phyloP scores from a whole-genome alignment of 495 filamentous ascomycete genomes.

The Daldinia grandis region DNA sequence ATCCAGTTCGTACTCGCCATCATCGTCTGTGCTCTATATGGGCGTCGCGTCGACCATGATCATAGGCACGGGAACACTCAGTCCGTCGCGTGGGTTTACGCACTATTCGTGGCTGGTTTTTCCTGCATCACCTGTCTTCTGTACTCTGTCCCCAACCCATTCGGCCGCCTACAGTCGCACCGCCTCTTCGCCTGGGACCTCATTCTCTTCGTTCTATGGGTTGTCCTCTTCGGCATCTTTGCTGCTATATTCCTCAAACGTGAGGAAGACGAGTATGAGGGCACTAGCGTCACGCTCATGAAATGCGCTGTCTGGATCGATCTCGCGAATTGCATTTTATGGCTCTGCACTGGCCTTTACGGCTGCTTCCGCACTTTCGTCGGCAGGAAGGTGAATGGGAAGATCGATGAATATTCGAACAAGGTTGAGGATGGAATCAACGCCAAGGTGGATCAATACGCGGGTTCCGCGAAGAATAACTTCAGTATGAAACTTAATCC shows the following conservation, averaged over 20 bases:
- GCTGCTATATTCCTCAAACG: slow-evolving; percentile 71
- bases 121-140: slow-evolving; percentile 46
- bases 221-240: slow-evolving; percentile 74
- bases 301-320: slow-evolving; percentile 77
- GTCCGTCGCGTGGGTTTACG: slow-evolving; percentile 47
- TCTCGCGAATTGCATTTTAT: slow-evolving; percentile 69
- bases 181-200: slow-evolving; percentile 49
- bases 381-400: slow-evolving; percentile 45
- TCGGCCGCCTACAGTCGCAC: slow-evolving; percentile 35
- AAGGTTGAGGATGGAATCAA: slow-evolving; percentile 37
- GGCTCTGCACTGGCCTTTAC: slow-evolving; percentile 60
- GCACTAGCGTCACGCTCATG: slow-evolving; percentile 65
- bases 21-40: slow-evolving; percentile 47
- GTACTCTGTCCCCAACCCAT: slow-evolving; percentile 45
- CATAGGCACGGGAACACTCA: slow-evolving; percentile 31
- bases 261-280: slow-evolving; percentile 55
- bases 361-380: slow-evolving; percentile 47
- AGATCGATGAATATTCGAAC: slow-evolving; percentile 39
- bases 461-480: slow-evolving; percentile 21
- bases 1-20: slow-evolving; percentile 50
- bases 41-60: slow-evolving; percentile 44
- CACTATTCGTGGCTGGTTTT: slow-evolving; percentile 42
- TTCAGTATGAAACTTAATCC: slow-evolving; percentile 38
- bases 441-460: slow-evolving; percentile 34
- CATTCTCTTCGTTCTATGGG: slow-evolving; percentile 63